These are phyloP conservation scores for Phaeoacremonium minimum DNA, from an alignment of 2,329 filamentous ascomycete genomes.

Conservation along the genomic window DNA sequence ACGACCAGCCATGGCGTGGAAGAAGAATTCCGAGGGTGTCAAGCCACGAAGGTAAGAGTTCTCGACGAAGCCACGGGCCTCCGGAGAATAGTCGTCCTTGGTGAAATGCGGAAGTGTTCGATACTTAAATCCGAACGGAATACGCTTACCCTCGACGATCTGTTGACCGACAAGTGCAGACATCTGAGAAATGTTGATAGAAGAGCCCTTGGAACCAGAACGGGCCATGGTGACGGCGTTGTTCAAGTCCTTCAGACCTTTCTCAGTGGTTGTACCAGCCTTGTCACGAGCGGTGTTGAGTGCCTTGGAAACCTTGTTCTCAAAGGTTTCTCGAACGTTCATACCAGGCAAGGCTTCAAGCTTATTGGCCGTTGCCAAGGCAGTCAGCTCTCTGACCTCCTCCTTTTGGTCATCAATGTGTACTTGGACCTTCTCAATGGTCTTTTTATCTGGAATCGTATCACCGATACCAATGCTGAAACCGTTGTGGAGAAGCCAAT, in stretches of 20 bases:
- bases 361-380: constrained; percentile 75
- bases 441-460: constrained; percentile 84
- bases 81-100: constrained; percentile 97
- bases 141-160: constrained; percentile 96
- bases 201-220: constrained; percentile 96
- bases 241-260: constrained; percentile 91
- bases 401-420: constrained; percentile 79
- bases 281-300: constrained; percentile 95
- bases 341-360: constrained; percentile 95
- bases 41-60: constrained; percentile 96
- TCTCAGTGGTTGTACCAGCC: constrained; percentile 87
- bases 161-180: constrained; percentile 96
- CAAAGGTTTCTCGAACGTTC: constrained; percentile 97
- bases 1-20: constrained; percentile 99
- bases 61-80: constrained; percentile 95
- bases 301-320: constrained; percentile 92
- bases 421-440: constrained; percentile 78
- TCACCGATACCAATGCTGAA: constrained; percentile 99
- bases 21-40: constrained; percentile 96
- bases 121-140: constrained; percentile 99
- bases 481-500: constrained; percentile 94
- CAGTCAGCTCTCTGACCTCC: constrained; percentile 72
- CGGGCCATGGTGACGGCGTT: constrained; percentile 95
- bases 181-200: constrained; percentile 99
- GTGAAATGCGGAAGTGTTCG: constrained; percentile 95